Evolutionary conservation across 257 asterid species (phyloP).

Genomic region (Solanum peruvianum): DNA sequence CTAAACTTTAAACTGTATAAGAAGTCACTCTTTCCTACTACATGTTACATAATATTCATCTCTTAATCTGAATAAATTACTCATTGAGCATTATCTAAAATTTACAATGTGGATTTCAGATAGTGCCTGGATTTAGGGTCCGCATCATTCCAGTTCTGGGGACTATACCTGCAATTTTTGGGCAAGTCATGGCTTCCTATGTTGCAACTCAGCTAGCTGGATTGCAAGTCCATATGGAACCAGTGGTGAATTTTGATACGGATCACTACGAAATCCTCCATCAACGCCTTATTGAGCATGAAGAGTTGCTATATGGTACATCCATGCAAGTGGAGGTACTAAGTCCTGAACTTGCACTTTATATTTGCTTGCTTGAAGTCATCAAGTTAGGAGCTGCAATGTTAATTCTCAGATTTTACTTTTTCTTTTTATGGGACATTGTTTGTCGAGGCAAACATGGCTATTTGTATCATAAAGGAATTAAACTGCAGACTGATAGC

Average conservation of each 20-base stretch:
- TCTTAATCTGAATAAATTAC: not conserved
- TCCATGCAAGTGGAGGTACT: conserved; percentile 69
- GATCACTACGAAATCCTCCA: conserved; percentile 80
- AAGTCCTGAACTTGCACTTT: not conserved
- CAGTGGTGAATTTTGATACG: conserved; percentile 71
- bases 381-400: not conserved
- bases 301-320: conserved; percentile 77
- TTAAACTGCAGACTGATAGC: not conserved
- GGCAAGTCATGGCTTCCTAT: conserved; percentile 96
- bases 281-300: conserved; percentile 91
- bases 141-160: conserved; percentile 97
- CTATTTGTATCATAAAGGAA: not conserved
- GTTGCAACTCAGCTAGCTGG: conserved; percentile 71
- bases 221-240: conserved; percentile 76
- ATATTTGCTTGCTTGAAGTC: not conserved
- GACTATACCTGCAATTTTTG: conserved; percentile 94
- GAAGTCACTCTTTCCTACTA: not conserved
- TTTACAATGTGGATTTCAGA: conserved; percentile 32
- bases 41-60: not conserved
- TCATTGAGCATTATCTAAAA: not conserved
- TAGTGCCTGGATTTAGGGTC: conserved; percentile 95
- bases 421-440: not conserved
- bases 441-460: not conserved
- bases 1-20: not conserved
- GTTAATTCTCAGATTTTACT: not conserved